phyloP scores from a whole-genome alignment of 805 yeast genomes.

The Suhomyces sp. region DNA sequence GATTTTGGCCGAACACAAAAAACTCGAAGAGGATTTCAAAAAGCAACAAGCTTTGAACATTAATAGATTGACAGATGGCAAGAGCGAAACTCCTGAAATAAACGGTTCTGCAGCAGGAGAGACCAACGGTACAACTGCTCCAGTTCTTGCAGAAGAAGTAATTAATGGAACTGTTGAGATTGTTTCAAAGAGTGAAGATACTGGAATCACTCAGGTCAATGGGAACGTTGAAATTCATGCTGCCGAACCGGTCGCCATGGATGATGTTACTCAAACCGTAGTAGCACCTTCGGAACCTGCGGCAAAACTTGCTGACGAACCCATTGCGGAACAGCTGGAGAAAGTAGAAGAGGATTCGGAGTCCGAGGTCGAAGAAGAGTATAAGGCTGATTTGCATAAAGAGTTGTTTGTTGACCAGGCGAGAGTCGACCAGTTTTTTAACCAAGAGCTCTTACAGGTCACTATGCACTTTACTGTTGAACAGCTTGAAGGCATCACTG shows the following conservation, averaged over 20 bases:
- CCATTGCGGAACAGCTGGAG: neutral
- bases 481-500: conserved; percentile 45
- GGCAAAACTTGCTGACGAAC: neutral
- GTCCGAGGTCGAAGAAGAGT: conserved; percentile 35
- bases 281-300: neutral
- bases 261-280: neutral
- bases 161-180: neutral
- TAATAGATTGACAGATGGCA: neutral
- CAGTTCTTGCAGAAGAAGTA: neutral
- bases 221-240: neutral
- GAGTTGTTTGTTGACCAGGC: conserved; percentile 32
- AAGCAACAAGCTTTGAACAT: conserved; percentile 4
- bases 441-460: conserved; percentile 21
- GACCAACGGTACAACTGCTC: neutral
- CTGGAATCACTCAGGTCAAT: neutral
- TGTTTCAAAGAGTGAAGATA: neutral
- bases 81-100: neutral
- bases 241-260: neutral
- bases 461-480: conserved; percentile 37
- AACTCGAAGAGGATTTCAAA: conserved; percentile 22
- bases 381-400: conserved; percentile 53
- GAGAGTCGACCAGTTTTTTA: conserved; percentile 22
- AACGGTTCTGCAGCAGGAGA: neutral
- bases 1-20: conserved; percentile 36
- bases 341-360: conserved; percentile 18